Evolutionary conservation across 1,139 yeast genomes (phyloP).

Genomic region (Blastobotrys serpentis): DNA sequence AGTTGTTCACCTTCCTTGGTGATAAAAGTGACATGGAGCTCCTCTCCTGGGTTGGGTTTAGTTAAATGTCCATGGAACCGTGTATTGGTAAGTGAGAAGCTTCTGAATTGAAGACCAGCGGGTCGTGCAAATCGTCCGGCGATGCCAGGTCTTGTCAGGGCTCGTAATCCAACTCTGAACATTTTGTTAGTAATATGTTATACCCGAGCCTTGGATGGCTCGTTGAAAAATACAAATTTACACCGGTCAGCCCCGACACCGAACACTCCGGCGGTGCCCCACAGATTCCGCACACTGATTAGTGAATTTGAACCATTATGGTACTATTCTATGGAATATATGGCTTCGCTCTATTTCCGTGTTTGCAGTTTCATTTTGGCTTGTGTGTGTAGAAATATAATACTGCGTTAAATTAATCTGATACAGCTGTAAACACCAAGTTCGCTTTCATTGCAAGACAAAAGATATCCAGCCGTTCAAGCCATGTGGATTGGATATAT

Average conservation of each 20-base stretch:
- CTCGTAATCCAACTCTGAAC: conserved; percentile 3
- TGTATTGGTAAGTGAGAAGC: conserved; percentile 10
- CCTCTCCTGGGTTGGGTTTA: conserved; percentile 92
- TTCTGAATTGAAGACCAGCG: not conserved
- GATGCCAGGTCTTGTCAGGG: not conserved
- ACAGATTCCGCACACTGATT: not conserved
- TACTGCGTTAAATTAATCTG: no score
- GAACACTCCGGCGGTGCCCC: not conserved
- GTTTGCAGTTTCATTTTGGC: no score
- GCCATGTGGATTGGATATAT: not conserved
- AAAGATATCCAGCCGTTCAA: no score
- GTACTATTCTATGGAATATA: no score
- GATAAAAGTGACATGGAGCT: conserved; percentile 82
- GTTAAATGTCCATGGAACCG: conserved; percentile 75
- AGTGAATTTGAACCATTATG: no score
- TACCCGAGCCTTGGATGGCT: not conserved
- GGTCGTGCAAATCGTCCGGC: conserved; percentile 1
- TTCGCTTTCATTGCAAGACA: no score
- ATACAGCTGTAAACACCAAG: no score
- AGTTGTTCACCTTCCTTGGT: conserved; percentile 86
- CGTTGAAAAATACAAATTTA: conserved; percentile 2
- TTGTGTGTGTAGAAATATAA: no score
- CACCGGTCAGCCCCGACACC: conserved; percentile 1
- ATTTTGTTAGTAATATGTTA: not conserved
- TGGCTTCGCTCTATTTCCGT: no score